phyloP scores from a whole-genome alignment of 306 rosid genomes.

The Prunus salicina region DNA sequence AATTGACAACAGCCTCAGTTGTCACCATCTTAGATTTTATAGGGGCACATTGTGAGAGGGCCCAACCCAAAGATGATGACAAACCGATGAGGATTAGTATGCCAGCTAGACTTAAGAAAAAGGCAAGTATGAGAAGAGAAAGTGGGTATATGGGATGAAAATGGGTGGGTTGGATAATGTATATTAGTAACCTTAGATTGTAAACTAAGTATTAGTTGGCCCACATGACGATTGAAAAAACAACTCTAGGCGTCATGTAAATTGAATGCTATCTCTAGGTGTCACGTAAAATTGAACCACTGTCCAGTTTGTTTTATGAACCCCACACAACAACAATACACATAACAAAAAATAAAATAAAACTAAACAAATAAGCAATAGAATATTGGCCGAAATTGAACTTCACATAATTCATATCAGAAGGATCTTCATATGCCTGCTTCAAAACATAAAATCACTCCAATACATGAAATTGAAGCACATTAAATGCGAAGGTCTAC shows the following conservation, averaged over 20 bases:
- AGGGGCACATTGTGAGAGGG: not conserved
- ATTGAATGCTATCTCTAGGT: not conserved
- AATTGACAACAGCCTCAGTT: not conserved
- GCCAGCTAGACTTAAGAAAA: no score
- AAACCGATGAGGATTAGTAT: no score
- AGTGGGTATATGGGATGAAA: no score
- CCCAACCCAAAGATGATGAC: no score
- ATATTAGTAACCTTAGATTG: no score
- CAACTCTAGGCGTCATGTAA: not conserved
- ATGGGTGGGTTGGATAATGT: no score
- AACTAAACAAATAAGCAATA: not conserved
- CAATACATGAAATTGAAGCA: conserved; percentile 22
- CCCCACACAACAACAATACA: not conserved
- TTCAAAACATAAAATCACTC: conserved; percentile 1
- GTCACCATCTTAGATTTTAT: not conserved
- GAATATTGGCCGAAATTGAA: not conserved
- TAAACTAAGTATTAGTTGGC: no score
- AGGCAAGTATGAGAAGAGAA: no score
- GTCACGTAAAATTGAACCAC: not conserved
- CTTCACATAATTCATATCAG: not conserved
- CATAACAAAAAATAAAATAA: not conserved
- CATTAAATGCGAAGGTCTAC: conserved; percentile 27
- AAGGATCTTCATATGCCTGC: not conserved
- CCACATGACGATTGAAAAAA: no score
- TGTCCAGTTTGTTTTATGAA: not conserved